Evolutionary conservation across 768 basidiomycete genomes (phyloP), one percentile per base, ranked within the genome.

Genomic region (Termitomyces sp.): DNA sequence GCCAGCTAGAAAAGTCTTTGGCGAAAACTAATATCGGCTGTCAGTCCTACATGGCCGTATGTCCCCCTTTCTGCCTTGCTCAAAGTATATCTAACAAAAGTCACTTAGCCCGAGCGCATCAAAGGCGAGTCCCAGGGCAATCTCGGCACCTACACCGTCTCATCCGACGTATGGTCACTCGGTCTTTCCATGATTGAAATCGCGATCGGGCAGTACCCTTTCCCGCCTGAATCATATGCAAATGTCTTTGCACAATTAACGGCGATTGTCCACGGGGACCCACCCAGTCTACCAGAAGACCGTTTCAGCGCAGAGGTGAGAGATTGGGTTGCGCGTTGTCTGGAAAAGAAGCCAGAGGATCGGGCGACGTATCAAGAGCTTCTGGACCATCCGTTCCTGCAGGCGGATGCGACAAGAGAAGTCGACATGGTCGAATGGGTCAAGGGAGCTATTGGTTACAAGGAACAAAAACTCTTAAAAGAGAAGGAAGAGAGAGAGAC

Each of bases 1-100:
- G 96, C 6, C 95, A 99, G 69, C 83, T 99, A 40, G 96, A 99
- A 72, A 93, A 94, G 70, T 90, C 88, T 56, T 78, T 99, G 22
- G 97, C 97, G 18, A 96, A 95, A 74, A 99, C 97, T 6, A 98
- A 98, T 66, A 98, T 99, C 40, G 97, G 97, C 7, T 99, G 97
- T 69, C 97, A 99, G 71, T 89, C 86, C 60, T 99, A 99, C 72
- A 98, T 99, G 94, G 96, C 96, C 49, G 94, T 94, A 71, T 70
- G 88, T 80, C 33, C 26, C 30, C 24, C 24, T 55, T 44, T 11
- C 46, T 45, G 40, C 41, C 48, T 62, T 33, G 43, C 41, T 6
- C 46, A 32, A 56, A 30, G 24, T 18, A 32, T 55, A 8, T 16
- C 41, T 24, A 43, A 59, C 56, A 52, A 11, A 30, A 43, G 50